Evolutionary conservation across 83 land plant species (phyloP).

Genomic region (Diphasiastrum complanatum): DNA sequence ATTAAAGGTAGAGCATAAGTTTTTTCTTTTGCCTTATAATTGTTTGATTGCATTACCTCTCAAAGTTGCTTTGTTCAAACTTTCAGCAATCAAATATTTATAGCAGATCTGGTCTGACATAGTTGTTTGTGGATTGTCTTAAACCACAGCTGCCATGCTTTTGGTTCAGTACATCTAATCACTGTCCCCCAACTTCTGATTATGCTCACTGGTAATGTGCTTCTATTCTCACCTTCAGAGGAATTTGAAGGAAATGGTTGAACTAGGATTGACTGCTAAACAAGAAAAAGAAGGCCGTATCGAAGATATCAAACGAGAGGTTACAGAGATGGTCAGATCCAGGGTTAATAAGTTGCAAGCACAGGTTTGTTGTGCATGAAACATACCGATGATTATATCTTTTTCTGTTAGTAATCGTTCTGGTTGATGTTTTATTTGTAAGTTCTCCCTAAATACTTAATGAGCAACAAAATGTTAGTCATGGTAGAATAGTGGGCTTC

Average conservation of each 20-base stretch:
- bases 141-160: background rate
- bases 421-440: too few species aligned
- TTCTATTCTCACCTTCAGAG: too few species aligned
- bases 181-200: too few species aligned
- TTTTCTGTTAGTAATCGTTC: too few species aligned
- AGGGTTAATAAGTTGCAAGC: slow-evolving; percentile 30
- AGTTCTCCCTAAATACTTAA: too few species aligned
- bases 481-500: too few species aligned
- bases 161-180: too few species aligned
- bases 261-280: slow-evolving; percentile 61
- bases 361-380: slow-evolving; percentile 21
- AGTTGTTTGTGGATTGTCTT: background rate
- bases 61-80: background rate
- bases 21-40: background rate
- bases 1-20: slow-evolving; percentile 55
- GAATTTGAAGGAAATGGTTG: slow-evolving; percentile 77
- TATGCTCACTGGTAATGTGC: too few species aligned
- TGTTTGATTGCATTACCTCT: background rate
- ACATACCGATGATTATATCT: too few species aligned
- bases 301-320: slow-evolving; percentile 69
- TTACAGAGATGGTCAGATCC: slow-evolving; percentile 61
- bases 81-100: background rate
- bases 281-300: slow-evolving; percentile 74
- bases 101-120: background rate
- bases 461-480: too few species aligned